Evolutionary conservation across 2,329 filamentous ascomycete genomes (phyloP), one percentile per base, ranked within the genome.

Genomic region (Parascedosporium putredinis): DNA sequence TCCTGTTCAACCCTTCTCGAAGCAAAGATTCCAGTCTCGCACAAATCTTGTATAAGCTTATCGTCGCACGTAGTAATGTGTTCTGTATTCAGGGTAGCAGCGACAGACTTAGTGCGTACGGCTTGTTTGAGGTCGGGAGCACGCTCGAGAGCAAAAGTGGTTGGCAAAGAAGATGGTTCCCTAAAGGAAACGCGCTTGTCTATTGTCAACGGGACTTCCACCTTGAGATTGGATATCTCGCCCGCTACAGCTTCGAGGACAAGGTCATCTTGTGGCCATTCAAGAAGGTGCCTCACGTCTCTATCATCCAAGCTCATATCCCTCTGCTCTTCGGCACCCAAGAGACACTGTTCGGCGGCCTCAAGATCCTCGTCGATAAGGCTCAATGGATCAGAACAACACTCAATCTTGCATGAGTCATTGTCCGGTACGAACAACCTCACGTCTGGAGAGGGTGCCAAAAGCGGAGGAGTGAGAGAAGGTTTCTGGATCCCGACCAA

Each of bases 1-100:
- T 69, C 66, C 50, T 62, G 57, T 31, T 61, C 59, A 5, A 57
- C 38, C 14, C 27, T 38, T 23, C 36, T 25, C 10, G 8, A n/a
- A 22, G 31, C 25, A 4, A 9, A 10, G 10, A 10, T 14, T 8
- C 22, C 47, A 4, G 16, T 18, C 3, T 36, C 24, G 27, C n/a
- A n/a, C n/a, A n/a, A n/a, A n/a, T n/a, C n/a, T n/a, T n/a, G n/a
- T n/a, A n/a, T n/a, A n/a, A n/a, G n/a, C n/a, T n/a, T n/a, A n/a
- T n/a, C n/a, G n/a, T n/a, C n/a, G n/a, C n/a, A n/a, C n/a, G n/a
- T n/a, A n/a, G n/a, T n/a, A n/a, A n/a, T n/a, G n/a, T n/a, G n/a
- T n/a, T n/a, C n/a, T n/a, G n/a, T n/a, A n/a, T n/a, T n/a, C n/a
- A n/a, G n/a, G n/a, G n/a, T n/a, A n/a, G n/a, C n/a, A n/a, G n/a